Evolutionary conservation across 1,284 basidiomycete genomes (phyloP).

Genomic region (Stygiomarasmius scandens): DNA sequence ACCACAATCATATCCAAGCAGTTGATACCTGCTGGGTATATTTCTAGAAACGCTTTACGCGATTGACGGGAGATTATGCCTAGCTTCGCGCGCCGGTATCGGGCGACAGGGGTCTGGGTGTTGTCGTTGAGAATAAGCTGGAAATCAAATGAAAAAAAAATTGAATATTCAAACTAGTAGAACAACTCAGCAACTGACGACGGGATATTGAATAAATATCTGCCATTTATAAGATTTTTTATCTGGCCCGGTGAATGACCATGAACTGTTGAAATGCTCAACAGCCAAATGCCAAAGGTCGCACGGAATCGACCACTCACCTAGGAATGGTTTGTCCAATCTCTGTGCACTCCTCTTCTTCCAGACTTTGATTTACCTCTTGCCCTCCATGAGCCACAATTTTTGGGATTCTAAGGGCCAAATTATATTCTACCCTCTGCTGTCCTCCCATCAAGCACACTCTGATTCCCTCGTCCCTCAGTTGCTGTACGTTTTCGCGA

Average conservation of each 20-base stretch:
- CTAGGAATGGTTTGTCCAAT: background rate
- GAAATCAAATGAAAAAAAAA: too few relatives aligned
- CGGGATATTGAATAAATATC: slow-evolving; percentile 36
- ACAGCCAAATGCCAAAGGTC: background rate
- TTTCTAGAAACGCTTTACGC: slow-evolving; percentile 39
- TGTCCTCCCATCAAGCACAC: too few relatives aligned
- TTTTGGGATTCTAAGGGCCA: too few relatives aligned
- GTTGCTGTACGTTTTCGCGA: background rate
- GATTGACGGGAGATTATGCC: slow-evolving; percentile 41
- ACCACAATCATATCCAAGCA: slow-evolving; percentile 39
- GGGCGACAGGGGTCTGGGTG: slow-evolving; percentile 35
- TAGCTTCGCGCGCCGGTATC: slow-evolving; percentile 41
- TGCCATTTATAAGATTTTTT: slow-evolving; percentile 40
- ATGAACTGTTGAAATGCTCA: slow-evolving; percentile 27
- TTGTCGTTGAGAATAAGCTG: slow-evolving; percentile 35
- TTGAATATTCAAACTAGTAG: too few relatives aligned
- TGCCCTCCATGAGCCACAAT: too few relatives aligned
- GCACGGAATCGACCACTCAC: background rate
- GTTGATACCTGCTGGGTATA: slow-evolving; percentile 36
- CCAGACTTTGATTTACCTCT: background rate
- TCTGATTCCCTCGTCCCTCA: background rate
- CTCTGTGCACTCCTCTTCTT: background rate
- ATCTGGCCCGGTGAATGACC: slow-evolving; percentile 41
- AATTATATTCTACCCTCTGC: too few relatives aligned
- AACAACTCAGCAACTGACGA: slow-evolving; percentile 28